These are phyloP conservation scores for Vinca minor DNA, from an alignment of 257 asterid species.

Conservation along the genomic window DNA sequence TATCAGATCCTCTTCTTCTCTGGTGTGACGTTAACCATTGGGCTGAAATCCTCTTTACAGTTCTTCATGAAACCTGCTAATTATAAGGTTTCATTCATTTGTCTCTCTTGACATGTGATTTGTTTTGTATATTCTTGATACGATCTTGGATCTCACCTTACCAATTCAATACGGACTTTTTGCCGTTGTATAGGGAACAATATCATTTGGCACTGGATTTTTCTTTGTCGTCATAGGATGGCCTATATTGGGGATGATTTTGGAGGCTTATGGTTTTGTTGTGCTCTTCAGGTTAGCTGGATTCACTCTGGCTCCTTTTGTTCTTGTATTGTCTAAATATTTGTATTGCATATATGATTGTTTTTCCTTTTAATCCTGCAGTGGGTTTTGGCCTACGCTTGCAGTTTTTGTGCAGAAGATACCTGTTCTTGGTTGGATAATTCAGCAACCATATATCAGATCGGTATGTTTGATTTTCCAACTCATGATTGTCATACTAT, in stretches of 20 bases:
- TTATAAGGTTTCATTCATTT: conserved; percentile 48
- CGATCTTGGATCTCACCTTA: conserved; percentile 12
- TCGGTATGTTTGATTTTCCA: conserved; percentile 47
- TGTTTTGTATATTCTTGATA: neutral
- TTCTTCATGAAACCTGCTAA: conserved; percentile 86
- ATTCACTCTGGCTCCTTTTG: neutral
- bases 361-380: conserved; percentile 24
- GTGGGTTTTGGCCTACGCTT: conserved; percentile 98
- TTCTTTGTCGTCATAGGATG: conserved; percentile 82
- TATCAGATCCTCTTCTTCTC: conserved; percentile 89
- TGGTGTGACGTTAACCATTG: conserved; percentile 85
- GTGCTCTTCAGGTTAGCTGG: conserved; percentile 75
- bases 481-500: neutral
- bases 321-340: conserved; percentile 1
- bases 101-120: neutral
- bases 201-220: conserved; percentile 74
- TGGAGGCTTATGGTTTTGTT: conserved; percentile 88
- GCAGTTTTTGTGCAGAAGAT: conserved; percentile 89
- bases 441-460: conserved; percentile 88
- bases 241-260: conserved; percentile 91
- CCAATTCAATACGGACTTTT: conserved; percentile 9
- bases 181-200: conserved; percentile 53
- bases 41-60: conserved; percentile 74
- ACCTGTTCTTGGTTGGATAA: conserved; percentile 82
- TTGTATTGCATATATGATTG: conserved; percentile 14